Conservation (phyloP, 768 basidiomycete genomes). For the Fomitopsis serialis region DNA sequence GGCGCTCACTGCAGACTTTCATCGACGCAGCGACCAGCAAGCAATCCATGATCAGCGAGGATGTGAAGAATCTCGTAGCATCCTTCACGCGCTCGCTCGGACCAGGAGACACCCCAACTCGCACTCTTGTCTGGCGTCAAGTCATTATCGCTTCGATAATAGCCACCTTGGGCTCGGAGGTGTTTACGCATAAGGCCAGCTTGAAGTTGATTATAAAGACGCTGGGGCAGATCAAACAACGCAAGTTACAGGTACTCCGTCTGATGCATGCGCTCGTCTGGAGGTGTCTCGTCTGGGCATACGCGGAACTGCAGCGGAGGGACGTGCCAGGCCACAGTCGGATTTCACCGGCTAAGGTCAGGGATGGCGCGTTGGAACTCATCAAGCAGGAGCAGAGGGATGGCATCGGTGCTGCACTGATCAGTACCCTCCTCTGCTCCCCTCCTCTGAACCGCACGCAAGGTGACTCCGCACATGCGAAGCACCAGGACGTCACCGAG, state of each 20-base stretch:
- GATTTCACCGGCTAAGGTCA: not conserved
- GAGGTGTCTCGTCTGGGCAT: conserved; percentile 55
- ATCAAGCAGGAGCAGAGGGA: conserved; percentile 42
- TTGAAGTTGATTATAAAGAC: conserved; percentile 34
- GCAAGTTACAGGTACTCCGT: conserved; percentile 31
- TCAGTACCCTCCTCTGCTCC: conserved; percentile 30
- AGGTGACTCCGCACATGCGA: conserved; percentile 1
- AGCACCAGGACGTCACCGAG: conserved; percentile 24
- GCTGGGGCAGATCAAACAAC: conserved; percentile 27
- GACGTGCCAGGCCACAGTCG: not conserved
- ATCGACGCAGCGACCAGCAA: not conserved
- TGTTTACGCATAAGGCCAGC: conserved; percentile 36
- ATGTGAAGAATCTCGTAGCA: not conserved
- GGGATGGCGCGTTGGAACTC: conserved; percentile 31
- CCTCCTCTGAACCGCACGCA: not conserved
- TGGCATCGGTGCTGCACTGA: conserved; percentile 39
- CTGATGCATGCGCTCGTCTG: conserved; percentile 42
- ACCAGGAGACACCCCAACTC: not conserved
- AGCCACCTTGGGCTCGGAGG: conserved; percentile 32
- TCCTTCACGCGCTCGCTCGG: not conserved
- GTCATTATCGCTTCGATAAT: too few species aligned
- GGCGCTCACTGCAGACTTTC: not conserved
- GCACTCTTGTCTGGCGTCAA: conserved; percentile 38
- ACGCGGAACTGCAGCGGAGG: conserved; percentile 29
- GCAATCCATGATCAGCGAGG: not conserved